Conservation (phyloP, 495 filamentous ascomycete species). For the Penicillium riverlandense region DNA sequence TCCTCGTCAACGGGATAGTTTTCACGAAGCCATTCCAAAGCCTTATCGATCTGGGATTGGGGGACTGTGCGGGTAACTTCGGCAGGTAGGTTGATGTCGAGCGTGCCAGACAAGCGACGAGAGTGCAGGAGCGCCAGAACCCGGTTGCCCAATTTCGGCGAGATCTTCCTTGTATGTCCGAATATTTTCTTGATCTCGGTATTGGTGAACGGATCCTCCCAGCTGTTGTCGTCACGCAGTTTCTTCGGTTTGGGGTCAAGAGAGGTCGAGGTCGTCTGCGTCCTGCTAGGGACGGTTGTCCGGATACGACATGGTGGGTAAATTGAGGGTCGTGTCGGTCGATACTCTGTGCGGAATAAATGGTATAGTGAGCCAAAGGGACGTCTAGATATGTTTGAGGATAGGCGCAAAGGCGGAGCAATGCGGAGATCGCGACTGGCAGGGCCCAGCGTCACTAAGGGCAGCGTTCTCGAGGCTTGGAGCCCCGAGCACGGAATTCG, state of each 20-base stretch:
- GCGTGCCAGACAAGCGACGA: slow-evolving; percentile 66
- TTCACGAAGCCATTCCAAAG: slow-evolving; percentile 60
- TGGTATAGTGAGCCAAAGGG: slow-evolving; percentile 5
- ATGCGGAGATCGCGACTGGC: slow-evolving; percentile 13
- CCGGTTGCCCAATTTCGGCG: slow-evolving; percentile 49
- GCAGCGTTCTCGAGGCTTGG: slow-evolving; percentile 20
- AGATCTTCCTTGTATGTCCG: slow-evolving; percentile 35
- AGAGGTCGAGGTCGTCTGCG: slow-evolving; percentile 16
- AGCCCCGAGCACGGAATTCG: slow-evolving; percentile 37
- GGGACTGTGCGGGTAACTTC: slow-evolving; percentile 36
- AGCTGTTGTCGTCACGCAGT: slow-evolving; percentile 3
- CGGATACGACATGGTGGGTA: background rate
- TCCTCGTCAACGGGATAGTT: slow-evolving; percentile 72
- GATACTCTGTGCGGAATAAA: background rate
- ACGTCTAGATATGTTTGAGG: slow-evolving; percentile 12
- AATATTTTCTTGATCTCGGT: slow-evolving; percentile 59
- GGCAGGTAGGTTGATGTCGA: slow-evolving; percentile 45
- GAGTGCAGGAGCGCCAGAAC: slow-evolving; percentile 65
- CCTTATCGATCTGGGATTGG: slow-evolving; percentile 34
- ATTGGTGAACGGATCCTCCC: slow-evolving; percentile 32
- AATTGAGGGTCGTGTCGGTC: background rate
- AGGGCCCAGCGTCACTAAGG: slow-evolving; percentile 8
- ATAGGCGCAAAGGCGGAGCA: slow-evolving; percentile 9
- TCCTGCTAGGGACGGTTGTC: slow-evolving; percentile 6
- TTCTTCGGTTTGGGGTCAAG: slow-evolving; percentile 3